Conservation (phyloP, 1,284 basidiomycete genomes). For the Pascua guehoae region DNA sequence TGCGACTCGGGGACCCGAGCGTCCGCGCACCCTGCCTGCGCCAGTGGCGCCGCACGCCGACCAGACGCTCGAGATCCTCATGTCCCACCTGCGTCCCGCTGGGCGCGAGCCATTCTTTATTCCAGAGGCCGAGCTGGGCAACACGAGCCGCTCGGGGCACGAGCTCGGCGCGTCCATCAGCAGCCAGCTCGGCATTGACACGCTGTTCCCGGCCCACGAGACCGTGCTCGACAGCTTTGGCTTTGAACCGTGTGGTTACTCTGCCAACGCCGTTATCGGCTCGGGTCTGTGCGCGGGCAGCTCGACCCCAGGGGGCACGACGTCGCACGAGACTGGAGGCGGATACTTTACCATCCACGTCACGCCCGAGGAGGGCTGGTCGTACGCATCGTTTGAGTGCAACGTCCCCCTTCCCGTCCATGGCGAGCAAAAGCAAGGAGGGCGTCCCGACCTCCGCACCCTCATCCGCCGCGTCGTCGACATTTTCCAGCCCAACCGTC, state of each 20-base stretch:
- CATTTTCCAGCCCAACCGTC: conserved; percentile 86
- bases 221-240: conserved; percentile 89
- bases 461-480: conserved; percentile 81
- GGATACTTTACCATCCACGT: conserved; percentile 99
- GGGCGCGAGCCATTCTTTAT: conserved; percentile 79
- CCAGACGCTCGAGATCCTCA: conserved; percentile 96
- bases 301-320: neutral
- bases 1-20: conserved; percentile 3
- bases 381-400: conserved; percentile 97
- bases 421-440: neutral
- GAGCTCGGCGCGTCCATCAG: conserved; percentile 67
- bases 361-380: conserved; percentile 95
- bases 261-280: conserved; percentile 83
- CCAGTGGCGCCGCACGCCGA: conserved; percentile 54
- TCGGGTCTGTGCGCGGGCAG: conserved; percentile 42
- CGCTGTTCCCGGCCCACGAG: conserved; percentile 71
- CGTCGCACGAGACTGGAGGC: conserved; percentile 51
- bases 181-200: conserved; percentile 70
- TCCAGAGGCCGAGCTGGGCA: conserved; percentile 34
- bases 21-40: conserved; percentile 8
- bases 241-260: conserved; percentile 95
- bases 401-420: conserved; percentile 71
- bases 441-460: conserved; percentile 63
- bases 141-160: conserved; percentile 50
- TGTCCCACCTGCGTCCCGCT: conserved; percentile 81